A percentile compares a stretch with the other conserved stretches of the same genome.
phyloP scores from a whole-genome alignment of 441 rosid species.

The Theobroma grandiflorum region DNA sequence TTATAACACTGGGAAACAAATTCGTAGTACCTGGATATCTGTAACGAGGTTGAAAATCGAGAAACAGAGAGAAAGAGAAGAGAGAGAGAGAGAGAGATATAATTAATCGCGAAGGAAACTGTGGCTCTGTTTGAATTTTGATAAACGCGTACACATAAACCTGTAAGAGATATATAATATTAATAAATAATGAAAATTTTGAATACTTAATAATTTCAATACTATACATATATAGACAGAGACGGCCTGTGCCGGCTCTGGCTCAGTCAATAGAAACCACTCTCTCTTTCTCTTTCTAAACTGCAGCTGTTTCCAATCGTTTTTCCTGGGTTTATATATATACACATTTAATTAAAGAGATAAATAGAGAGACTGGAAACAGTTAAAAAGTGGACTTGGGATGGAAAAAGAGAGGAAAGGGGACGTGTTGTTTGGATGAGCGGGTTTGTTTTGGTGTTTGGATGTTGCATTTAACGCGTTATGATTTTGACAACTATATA shows the following conservation, averaged over 20 bases:
- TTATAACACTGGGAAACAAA: background rate
- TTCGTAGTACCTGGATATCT: slow-evolving; percentile 13
- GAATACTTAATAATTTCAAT: background rate
- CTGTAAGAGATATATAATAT: background rate
- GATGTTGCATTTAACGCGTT: slow-evolving; percentile 21
- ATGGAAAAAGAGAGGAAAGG: background rate
- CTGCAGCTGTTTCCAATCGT: background rate
- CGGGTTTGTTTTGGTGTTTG: background rate
- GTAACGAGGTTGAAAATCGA: background rate
- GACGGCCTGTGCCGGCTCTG: slow-evolving; percentile 43
- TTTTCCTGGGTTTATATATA: background rate
- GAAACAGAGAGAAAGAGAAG: background rate
- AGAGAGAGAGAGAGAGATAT: background rate
- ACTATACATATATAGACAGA: background rate
- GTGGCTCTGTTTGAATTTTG: slow-evolving; percentile 3
- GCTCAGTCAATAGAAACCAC: slow-evolving; percentile 34
- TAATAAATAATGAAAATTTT: background rate
- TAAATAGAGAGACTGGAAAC: background rate
- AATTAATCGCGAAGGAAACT: slow-evolving; percentile 20
- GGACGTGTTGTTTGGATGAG: background rate
- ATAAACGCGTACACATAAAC: background rate
- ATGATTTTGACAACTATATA: slow-evolving; percentile 6
- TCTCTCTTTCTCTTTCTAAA: background rate
- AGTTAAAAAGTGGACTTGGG: slow-evolving; percentile 6
- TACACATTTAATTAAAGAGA: background rate